Conservation (phyloP, 345 rosid genomes). For the Viola odorata region DNA sequence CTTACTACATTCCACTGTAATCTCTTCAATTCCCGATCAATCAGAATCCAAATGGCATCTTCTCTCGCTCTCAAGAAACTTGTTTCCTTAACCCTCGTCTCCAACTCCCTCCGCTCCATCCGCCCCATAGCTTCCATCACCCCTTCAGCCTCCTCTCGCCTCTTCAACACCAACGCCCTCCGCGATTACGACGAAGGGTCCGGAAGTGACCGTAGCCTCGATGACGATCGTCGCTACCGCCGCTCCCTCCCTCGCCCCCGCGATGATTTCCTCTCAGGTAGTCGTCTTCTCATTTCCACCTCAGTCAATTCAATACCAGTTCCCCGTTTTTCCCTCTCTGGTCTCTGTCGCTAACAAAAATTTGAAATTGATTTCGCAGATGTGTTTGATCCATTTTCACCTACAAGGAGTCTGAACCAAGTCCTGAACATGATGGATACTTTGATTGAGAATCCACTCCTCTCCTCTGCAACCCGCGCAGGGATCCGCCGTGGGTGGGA, state of each 20-base stretch:
- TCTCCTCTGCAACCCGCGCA: slow-evolving; percentile 28
- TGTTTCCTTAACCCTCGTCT: slow-evolving; percentile 19
- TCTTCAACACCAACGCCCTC: slow-evolving; percentile 35
- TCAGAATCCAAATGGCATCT: slow-evolving; percentile 32
- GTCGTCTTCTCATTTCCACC: slow-evolving; percentile 1
- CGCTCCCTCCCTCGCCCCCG: slow-evolving; percentile 11
- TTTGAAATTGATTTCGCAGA: slow-evolving; percentile 5
- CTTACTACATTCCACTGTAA: no score
- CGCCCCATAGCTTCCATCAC: slow-evolving; percentile 14
- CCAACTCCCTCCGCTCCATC: slow-evolving; percentile 12
- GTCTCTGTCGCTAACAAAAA: not conserved
- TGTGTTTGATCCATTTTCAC: slow-evolving; percentile 41
- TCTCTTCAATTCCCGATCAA: not conserved
- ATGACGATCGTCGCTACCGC: slow-evolving; percentile 20
- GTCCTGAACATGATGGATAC: slow-evolving; percentile 64
- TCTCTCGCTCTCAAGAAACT: slow-evolving; percentile 30
- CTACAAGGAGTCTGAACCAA: slow-evolving; percentile 57
- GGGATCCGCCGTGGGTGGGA: slow-evolving; percentile 43
- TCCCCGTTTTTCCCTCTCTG: not conserved
- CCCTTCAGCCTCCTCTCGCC: slow-evolving; percentile 22
- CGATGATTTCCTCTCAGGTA: slow-evolving; percentile 29
- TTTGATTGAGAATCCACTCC: slow-evolving; percentile 42
- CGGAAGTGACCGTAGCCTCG: slow-evolving; percentile 14
- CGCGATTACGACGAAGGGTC: slow-evolving; percentile 18
- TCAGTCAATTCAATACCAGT: not conserved